Evolutionary conservation across 2,329 filamentous ascomycete species (phyloP).

Genomic region (Didymella pinodella): DNA sequence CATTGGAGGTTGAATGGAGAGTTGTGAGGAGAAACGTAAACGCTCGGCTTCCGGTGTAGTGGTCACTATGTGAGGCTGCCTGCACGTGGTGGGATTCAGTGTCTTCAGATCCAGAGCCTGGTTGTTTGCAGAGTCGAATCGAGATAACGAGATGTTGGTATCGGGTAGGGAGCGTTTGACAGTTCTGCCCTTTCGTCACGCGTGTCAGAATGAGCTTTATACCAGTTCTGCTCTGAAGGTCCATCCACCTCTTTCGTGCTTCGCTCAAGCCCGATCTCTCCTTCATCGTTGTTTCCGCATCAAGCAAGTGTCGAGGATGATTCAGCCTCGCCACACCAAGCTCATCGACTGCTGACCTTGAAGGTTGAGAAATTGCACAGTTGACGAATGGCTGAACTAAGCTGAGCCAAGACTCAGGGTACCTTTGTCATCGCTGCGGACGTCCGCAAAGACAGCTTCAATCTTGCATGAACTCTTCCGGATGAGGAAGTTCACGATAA

Average conservation of each 20-base stretch:
- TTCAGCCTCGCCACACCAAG: neutral
- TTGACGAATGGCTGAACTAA: neutral
- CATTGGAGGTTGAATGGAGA: neutral
- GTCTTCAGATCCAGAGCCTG: too few relatives aligned
- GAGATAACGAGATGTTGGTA: too few relatives aligned
- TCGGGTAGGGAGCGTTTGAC: too few relatives aligned
- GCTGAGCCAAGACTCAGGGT: neutral
- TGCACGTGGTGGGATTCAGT: too few relatives aligned
- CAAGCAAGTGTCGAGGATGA: neutral
- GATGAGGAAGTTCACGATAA: neutral
- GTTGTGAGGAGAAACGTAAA: too few relatives aligned
- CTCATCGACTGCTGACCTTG: neutral
- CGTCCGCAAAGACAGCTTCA: neutral
- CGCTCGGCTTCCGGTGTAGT: too few relatives aligned
- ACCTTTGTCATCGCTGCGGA: neutral
- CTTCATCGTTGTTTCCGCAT: neutral
- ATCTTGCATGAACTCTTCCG: neutral
- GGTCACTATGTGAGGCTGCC: too few relatives aligned
- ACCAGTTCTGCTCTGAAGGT: neutral
- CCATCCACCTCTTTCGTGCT: neutral
- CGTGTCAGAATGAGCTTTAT: neutral
- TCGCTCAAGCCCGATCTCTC: neutral
- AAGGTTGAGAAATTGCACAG: neutral
- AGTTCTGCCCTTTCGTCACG: too few relatives aligned
- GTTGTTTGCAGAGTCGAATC: too few relatives aligned